Base-by-base conservation (phyloP, 495 filamentous ascomycete species). In the Daldinia concentrica region DNA sequence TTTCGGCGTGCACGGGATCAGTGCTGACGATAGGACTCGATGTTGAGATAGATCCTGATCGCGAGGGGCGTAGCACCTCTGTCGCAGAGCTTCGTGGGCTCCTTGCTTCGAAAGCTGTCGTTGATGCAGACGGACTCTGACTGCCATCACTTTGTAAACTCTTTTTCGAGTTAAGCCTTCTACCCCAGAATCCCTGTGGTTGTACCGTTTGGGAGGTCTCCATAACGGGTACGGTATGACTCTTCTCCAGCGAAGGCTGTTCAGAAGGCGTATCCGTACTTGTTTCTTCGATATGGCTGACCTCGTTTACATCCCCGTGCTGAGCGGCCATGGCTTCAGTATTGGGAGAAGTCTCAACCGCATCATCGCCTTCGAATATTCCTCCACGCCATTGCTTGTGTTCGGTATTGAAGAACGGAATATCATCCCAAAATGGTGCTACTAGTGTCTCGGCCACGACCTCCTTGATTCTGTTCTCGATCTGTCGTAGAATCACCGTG, bases 391-490 rank as follows among this genome's bases (percentile, higher is more conserved):
- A 93, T 27, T 81, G 78, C 74, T 97, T 92, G 50, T 86, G 80
- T 36, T 88, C 80, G 5, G 93, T 97, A 69, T 92, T 87, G 73
- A 91, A 89, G 80, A 98, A 98, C 4, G 95, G 93, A 2, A 90
- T 87, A 78, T 99, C 95, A 65, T 99, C 95, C 93, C 94, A 98
- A 75, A 96, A 93, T 0, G 96, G 96, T 52, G 91, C 82, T n/a
- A 99, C 95, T 8, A 98, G 78, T 15, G 93, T 97, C 80, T 99
- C 95, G 2, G 89, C 92, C 58, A 99, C 84, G 41, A 98, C 93
- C 78, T 97, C 94, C 62, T 94, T 90, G 76, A 99, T 97, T 26
- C 94, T 85, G 70, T 91, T 97, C 78, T 98, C 95, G 66, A 99
- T 99, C 55, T 94, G 91, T 55, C 93, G 90, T 12, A 98, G 86